Base-by-base conservation (phyloP, 495 filamentous ascomycete genomes). In the Penicilliopsis zonata region DNA sequence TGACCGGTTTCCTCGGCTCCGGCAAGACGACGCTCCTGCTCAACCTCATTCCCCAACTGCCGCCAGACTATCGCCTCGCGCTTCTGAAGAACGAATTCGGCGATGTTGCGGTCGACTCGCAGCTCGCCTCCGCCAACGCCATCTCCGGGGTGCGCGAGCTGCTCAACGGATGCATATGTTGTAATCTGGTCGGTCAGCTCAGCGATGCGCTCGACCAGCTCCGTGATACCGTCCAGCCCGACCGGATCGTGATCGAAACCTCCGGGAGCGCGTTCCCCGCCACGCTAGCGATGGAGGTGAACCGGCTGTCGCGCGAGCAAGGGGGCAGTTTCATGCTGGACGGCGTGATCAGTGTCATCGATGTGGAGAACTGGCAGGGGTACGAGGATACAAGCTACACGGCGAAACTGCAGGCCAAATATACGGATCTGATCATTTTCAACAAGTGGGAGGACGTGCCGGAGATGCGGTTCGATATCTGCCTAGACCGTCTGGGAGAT, bases 71-170 rank as follows among this genome's bases (percentile, higher is more conserved):
- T 71, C 74, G 73, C 3, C 74, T 98, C 32, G 88, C 87, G n/a
- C 75, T 98, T 13, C 68, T 98, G 13, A 98, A 98, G 56, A 98
- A 98, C 56, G 90, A 98, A 59, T 94, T 94, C 54, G 90, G 90
- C 47, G 87, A 96, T 54, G 55, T 98, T 12, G 86, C 85, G 16
- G 68, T 96, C 52, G 90, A 96, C 68, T 86, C 80, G 7, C 84
- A 92, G 53, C 72, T 96, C 12, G 86, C 90, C 26, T 66, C 80
- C 1, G 76, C 80, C 3, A 64, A 70, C 34, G 75, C 86, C 20
- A 85, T 98, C 45, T 72, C 80, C n/a, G 88, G 85, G 33, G 86
- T 92, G 12, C 76, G 77, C 44, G 90, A 98, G 49, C 65, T 98
- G 2, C 76, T 96, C 13, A 88, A 92, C 47, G 90, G 90, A 40